Base-by-base conservation (phyloP, 176 grass and related monocot species). In the Zoysia japonica region DNA sequence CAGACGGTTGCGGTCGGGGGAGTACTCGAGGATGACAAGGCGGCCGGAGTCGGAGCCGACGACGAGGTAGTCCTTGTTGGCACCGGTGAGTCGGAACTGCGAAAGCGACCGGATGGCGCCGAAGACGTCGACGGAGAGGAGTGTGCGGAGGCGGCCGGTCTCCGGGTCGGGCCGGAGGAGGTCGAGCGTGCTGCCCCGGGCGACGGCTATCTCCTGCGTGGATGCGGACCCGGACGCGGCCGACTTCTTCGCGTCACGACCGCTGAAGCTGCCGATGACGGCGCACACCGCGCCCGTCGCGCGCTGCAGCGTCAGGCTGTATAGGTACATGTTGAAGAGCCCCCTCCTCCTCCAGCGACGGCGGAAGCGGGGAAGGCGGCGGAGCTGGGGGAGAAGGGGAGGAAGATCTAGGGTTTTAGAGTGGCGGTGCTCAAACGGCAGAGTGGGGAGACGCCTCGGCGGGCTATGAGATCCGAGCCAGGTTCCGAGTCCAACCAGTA, bases 21-120 rank as follows among this genome's bases (percentile, higher is more conserved):
- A 91, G 84, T 99, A 95, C 82, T 95, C 92, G 20, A 99, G 90
- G 78, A 99, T 95, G 86, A 99, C 92, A 46, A 99, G 88, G 83
- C 90, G 90, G 75, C 90, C 96, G 35, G 92, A 95, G 79, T 99
- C 96, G 52, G 92, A 93, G 44, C 96, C 96, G 60, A 99, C 90
- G 43, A 91, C 88, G 19, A 99, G 75, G 83, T 95, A 95, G 76
- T 95, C 96, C 88, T 99, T 99, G 86, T 78, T 91, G 52, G 92
- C 77, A n/a, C 96, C 96, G 2, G 96, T 99, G 78, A 99, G 96
- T 57, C 90, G 90, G 86, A 99, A 99, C 84, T 94, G 92, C 35
- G 87, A 88, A n/a, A 99, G 96, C 16, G 96, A 99, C 63, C 90
- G 96, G 78, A 99, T 89, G 78, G 84, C 88, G 57, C 96, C 96